These are phyloP conservation scores for Chrysosporium queenslandicum DNA, from an alignment of 2,329 filamentous ascomycete genomes.

Conservation along the genomic window DNA sequence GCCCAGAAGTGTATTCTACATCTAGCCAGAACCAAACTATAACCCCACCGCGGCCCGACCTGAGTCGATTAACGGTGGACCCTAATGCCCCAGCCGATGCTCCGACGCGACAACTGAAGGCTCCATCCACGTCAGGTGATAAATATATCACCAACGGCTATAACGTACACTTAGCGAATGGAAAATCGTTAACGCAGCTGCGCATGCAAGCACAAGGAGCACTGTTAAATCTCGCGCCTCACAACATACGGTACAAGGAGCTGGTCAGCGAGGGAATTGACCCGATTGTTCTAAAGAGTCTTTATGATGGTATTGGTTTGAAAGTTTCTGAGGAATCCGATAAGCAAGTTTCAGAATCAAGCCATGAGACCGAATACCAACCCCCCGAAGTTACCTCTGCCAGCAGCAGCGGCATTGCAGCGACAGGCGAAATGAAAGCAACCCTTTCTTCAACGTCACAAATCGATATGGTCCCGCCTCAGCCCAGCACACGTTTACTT, in stretches of 20 bases:
- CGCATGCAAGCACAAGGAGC: slow-evolving; percentile 51
- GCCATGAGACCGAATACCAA: not conserved
- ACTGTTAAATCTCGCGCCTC: slow-evolving; percentile 50
- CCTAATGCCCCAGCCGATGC: not conserved
- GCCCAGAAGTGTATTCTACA: not conserved
- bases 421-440: not conserved
- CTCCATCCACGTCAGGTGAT: not conserved
- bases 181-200: slow-evolving; percentile 31
- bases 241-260: slow-evolving; percentile 63
- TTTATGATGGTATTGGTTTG: slow-evolving; percentile 62
- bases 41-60: not conserved
- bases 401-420: not conserved
- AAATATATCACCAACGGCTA: not conserved
- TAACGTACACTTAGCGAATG: slow-evolving; percentile 7
- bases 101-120: not conserved
- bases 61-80: not conserved
- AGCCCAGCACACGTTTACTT: not conserved
- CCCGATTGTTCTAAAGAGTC: slow-evolving; percentile 47
- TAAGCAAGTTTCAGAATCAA: not conserved
- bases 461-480: not conserved
- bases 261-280: slow-evolving; percentile 66
- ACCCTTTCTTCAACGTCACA: not conserved
- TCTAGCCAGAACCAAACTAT: not conserved
- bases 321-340: slow-evolving; percentile 22
- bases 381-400: not conserved